Base-by-base conservation (phyloP, 192 early-diverging fungal species). In the Phycomyces nitens region DNA sequence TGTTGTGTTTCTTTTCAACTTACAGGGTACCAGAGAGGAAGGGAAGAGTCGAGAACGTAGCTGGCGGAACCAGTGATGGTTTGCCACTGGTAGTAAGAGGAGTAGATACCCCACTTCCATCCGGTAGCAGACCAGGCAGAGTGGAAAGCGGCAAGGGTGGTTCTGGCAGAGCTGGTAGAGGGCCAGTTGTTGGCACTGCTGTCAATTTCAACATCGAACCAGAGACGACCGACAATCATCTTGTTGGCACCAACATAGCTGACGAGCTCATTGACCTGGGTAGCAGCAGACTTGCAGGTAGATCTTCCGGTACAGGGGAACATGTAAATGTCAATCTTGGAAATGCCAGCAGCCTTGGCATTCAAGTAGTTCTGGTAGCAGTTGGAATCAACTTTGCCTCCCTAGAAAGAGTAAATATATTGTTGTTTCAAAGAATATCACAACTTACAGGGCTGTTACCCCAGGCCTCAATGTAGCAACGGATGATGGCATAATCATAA, bases 161-260 rank as follows among this genome's bases (percentile, higher is more conserved):
- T 40, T 15, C 39, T 6, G 56, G 27, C n/a, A 40, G 38, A 8
- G 9, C 29, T 58, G 29, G 20, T 39, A 20, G 8, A 10, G 29
- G 56, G 56, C 56, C 56, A 58, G 34, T 58, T 58, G 56, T 58
- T 58, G 12, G 56, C 22, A 34, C 5, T 8, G 20, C 29, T 26
- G 29, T 58, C 56, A 12, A 58, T 39, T 42, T 58, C 56, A n/a
- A 58, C 56, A 38, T 58, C 56, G 12, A 58, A 29, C 56, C 56
- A 58, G 16, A 58, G 29, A 34, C 29, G 29, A 34, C 29, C 29
- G 29, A 34, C 29, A 7, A 34, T 34, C 29, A 34, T 34, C 29
- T 56, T 56, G 34, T 29, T 42, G 56, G 56, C 39, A 40, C 56
- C 56, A n/a, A 58, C 29, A 3, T 58, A 15, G 11, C 22, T 21